Base-by-base conservation (phyloP, 345 rosid species). In the Eucalyptus sp. region DNA sequence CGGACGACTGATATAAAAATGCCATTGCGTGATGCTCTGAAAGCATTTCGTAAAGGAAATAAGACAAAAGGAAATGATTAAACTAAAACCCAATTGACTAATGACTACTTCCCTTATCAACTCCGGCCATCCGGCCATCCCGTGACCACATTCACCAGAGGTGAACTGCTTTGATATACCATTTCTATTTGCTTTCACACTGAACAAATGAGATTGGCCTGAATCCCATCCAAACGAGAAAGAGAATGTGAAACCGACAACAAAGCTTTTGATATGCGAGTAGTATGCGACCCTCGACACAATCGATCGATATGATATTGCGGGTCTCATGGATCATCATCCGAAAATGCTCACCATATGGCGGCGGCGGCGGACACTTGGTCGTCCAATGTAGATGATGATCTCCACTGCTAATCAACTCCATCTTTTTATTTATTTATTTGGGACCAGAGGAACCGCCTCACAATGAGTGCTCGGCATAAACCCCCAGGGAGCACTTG, bases 351-450 rank as follows among this genome's bases (percentile, higher is more conserved):
- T 37, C 1, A 4, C 46, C 46, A 10, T 8, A 0, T 3, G 4
- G 46, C 80, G 1, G 11, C 13, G 4, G 46, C 80, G 1, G 11
- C 13, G 0, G 11, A 9, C 24, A 4, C 27, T 71, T 4, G 8
- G 12, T 37, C 83, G 12, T 71, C 46, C 14, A 37, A 18, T 17
- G 20, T 68, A 16, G 80, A 68, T 16, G 80, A 31, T 16, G 43
- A 68, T 68, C 37, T 68, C 43, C 80, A 33, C 37, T 17, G 43
- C 80, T 4, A 4, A 33, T 68, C 24, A 10, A 33, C 80, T 31
- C 80, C 8, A 68, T 18, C 27, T 41, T 9, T 68, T 15, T 15
- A 50, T 50, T 50, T 33, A 33, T 41, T 41, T 41, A 4, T 41
- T 41, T 41, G 41, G 41, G 41, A 41, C 41, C 41, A 4, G 41